Percentiles rank a stretch among this genome's conserved stretches.
Evolutionary conservation across 177 flowering plant genomes (phyloP).

Genomic region (Tripterygium wilfordii): DNA sequence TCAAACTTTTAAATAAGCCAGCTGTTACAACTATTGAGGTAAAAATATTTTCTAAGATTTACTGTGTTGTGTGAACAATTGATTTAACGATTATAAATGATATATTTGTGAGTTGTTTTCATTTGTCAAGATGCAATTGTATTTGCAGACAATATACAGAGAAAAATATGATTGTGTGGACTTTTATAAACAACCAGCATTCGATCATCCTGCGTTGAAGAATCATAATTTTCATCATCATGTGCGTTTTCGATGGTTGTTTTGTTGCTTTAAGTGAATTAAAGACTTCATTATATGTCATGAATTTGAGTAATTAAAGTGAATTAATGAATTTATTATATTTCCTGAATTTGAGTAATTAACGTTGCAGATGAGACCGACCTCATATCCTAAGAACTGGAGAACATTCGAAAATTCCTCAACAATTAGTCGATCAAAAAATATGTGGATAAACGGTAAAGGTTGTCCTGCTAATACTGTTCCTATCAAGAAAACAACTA

Average conservation of each 20-base stretch:
- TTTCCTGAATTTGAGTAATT: too few species aligned
- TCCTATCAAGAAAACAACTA: neutral
- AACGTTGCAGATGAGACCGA: neutral
- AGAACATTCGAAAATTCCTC: neutral
- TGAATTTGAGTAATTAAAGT: too few species aligned
- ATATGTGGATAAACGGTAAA: neutral
- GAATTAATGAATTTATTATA: neutral
- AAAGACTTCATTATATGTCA: too few species aligned
- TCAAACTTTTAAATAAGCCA: too few species aligned
- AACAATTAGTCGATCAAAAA: neutral
- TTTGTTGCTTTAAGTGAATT: too few species aligned
- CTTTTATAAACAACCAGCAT: slow-evolving; percentile 2
- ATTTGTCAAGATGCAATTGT: too few species aligned
- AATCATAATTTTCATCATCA: neutral
- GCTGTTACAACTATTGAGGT: too few species aligned
- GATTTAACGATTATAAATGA: too few species aligned
- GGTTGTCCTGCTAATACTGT: neutral
- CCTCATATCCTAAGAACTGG: neutral
- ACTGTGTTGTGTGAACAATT: too few species aligned
- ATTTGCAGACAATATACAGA: neutral
- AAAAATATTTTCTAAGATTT: too few species aligned
- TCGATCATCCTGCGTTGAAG: slow-evolving; percentile 1
- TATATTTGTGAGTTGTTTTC: too few species aligned
- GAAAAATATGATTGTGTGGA: neutral
- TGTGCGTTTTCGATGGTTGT: neutral